Evolutionary conservation across 2,329 filamentous ascomycete species (phyloP).

Genomic region (Colletotrichum sansevieriae): DNA sequence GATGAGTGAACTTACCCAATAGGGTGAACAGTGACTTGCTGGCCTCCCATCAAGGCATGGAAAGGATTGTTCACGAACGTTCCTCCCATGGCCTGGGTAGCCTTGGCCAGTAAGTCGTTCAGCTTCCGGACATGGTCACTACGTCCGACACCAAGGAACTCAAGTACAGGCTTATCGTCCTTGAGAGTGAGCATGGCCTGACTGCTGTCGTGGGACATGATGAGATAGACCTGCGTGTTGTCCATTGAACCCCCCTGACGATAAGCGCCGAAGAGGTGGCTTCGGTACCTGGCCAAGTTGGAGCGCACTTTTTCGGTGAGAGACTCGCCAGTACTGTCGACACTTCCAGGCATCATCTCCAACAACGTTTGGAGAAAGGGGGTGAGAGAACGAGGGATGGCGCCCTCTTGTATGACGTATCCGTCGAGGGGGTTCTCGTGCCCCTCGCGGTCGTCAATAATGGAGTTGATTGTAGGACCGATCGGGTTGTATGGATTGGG

Average conservation of each 20-base stretch:
- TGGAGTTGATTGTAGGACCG: slow-evolving; percentile 73
- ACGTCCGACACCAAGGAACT: slow-evolving; percentile 70
- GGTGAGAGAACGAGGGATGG: slow-evolving; percentile 69
- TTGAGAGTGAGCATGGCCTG: slow-evolving; percentile 71
- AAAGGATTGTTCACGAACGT: slow-evolving; percentile 71
- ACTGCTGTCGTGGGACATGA: slow-evolving; percentile 77
- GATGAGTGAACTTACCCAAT: slow-evolving; percentile 62
- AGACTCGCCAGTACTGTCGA: slow-evolving; percentile 53
- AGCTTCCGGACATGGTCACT: slow-evolving; percentile 67
- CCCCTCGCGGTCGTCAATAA: slow-evolving; percentile 70
- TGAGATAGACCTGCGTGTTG: slow-evolving; percentile 72
- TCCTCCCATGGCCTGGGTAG: slow-evolving; percentile 70
- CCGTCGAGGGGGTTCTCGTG: slow-evolving; percentile 69
- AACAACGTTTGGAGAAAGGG: slow-evolving; percentile 69
- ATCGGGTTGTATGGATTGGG: slow-evolving; percentile 65
- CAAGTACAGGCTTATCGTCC: slow-evolving; percentile 70
- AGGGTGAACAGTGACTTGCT: slow-evolving; percentile 75
- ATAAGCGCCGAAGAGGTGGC: slow-evolving; percentile 71
- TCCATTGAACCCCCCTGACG: slow-evolving; percentile 67
- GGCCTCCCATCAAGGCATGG: slow-evolving; percentile 65
- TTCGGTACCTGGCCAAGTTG: slow-evolving; percentile 62
- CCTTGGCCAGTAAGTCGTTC: slow-evolving; percentile 64
- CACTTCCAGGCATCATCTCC: slow-evolving; percentile 64
- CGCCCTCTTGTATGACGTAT: slow-evolving; percentile 74
- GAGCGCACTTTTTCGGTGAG: slow-evolving; percentile 59